Evolutionary conservation across 2,329 filamentous ascomycete species (phyloP), one percentile per base, ranked within the genome.

Genomic region (Metarhizium robertsii): DNA sequence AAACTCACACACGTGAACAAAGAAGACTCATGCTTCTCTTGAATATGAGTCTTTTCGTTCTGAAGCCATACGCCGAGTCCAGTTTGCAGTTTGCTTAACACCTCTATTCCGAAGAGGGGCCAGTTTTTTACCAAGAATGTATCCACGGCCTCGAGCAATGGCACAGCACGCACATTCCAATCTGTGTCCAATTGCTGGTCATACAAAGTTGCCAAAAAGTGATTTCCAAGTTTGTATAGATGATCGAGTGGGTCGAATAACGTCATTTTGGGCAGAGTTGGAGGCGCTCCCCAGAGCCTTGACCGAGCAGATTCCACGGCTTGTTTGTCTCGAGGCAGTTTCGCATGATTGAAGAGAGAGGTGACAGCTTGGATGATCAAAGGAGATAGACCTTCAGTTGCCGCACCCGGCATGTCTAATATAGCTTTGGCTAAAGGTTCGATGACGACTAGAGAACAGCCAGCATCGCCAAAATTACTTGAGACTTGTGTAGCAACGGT

Each of bases 401-500:
- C 52, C 11, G 45, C 43, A 18, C 29, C 18, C 18, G 48, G 5
- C 18, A 53, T 70, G 54, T 76, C 75, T 42, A 74, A 62, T 4
- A 87, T 61, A 1, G 69, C 64, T 61, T 81, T 85, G 0, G 88
- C 81, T 3, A 94, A 64, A 1, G 86, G 87, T 58, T 95, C 90
- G 43, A 92, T 74, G 1, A 90, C 76, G 29, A 81, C 79, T 52
- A 88, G 74, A 5, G 84, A 80, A 45, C 85, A 77, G 6, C 83
- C 85, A 16, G 81, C 79, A 58, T 90, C 84, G 3, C 89, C 88
- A 53, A 80, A 80, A 59, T 90, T 84, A 13, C 77, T 72, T 18
- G 75, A 78, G 6, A 86, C 79, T 53, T 81, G 79, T 8, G 76
- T 69, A 3, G 80, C 73, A 8, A 89, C 71, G 1, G 75, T 68